phyloP scores from a whole-genome alignment of 805 yeast species.

The Torulaspora franciscae region DNA sequence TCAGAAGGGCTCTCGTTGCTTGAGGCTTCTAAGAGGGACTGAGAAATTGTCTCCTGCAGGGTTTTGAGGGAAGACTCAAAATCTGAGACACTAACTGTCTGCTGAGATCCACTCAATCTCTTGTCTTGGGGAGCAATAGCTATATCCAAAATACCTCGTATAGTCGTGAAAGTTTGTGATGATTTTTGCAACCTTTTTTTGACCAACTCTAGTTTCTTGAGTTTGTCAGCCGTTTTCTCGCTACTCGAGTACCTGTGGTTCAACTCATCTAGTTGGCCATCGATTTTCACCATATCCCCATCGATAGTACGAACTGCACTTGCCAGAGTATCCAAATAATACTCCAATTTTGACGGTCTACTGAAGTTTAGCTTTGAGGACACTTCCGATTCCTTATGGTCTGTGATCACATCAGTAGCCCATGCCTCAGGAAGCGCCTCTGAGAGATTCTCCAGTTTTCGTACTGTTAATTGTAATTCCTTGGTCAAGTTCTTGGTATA shows the following conservation, averaged over 20 bases:
- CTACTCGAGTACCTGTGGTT: conserved; percentile 21
- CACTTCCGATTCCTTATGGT: conserved; percentile 15
- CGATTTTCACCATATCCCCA: conserved; percentile 40
- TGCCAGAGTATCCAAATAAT: conserved; percentile 56
- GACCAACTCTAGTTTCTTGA: conserved; percentile 43
- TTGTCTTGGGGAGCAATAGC: conserved; percentile 12
- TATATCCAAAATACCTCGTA: conserved; percentile 39
- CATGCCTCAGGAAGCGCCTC: conserved; percentile 44
- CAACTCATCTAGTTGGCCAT: conserved; percentile 25
- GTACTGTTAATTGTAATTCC: conserved; percentile 49
- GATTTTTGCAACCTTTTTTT: conserved; percentile 46
- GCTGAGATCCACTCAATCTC: conserved; percentile 7
- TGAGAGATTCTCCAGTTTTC: conserved; percentile 46
- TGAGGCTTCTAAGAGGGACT: conserved; percentile 38
- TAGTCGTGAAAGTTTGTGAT: conserved; percentile 42
- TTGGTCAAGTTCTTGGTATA: conserved; percentile 54
- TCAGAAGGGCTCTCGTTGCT: conserved; percentile 18
- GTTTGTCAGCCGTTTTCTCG: conserved; percentile 26
- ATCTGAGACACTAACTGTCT: conserved; percentile 27
- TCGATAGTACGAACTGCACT: conserved; percentile 55
- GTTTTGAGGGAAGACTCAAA: conserved; percentile 40
- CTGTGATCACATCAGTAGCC: conserved; percentile 15
- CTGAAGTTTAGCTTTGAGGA: conserved; percentile 27
- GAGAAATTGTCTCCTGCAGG: conserved; percentile 43
- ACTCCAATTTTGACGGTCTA: conserved; percentile 56